Evolutionary conservation across 192 early-diverging fungal species (phyloP).

Genomic region (Coemansia sp.): DNA sequence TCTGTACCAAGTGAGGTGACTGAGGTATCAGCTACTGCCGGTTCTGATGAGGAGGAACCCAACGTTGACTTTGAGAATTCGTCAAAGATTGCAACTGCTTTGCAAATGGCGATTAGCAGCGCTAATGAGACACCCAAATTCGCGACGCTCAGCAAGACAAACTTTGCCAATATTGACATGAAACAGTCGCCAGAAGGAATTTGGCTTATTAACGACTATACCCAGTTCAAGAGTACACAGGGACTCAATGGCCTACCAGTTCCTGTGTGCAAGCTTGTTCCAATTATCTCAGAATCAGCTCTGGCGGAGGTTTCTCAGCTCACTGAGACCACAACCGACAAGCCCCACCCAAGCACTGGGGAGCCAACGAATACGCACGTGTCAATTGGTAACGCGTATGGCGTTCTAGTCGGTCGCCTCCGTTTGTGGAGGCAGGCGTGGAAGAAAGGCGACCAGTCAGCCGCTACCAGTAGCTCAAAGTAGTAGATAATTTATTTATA

Average conservation of each 20-base stretch:
- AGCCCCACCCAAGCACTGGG: background rate
- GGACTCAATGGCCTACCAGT: background rate
- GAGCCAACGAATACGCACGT: background rate
- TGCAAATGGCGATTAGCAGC: background rate
- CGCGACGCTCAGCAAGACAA: background rate
- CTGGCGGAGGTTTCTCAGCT: background rate
- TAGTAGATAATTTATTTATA: background rate
- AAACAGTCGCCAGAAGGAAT: background rate
- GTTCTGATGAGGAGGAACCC: background rate
- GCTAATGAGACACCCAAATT: background rate
- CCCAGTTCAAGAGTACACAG: background rate
- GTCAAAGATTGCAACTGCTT: background rate
- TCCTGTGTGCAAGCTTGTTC: background rate
- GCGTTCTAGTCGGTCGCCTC: background rate
- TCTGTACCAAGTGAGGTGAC: background rate
- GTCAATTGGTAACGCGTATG: background rate
- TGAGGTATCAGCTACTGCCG: background rate
- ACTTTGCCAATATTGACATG: background rate
- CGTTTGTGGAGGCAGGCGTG: background rate
- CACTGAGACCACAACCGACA: background rate
- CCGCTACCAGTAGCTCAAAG: background rate
- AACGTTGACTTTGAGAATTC: background rate
- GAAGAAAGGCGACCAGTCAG: background rate
- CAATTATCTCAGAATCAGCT: background rate
- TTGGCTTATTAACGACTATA: background rate